Conservation (phyloP, 2,329 filamentous ascomycete genomes). For the Shiraia bambusicola region DNA sequence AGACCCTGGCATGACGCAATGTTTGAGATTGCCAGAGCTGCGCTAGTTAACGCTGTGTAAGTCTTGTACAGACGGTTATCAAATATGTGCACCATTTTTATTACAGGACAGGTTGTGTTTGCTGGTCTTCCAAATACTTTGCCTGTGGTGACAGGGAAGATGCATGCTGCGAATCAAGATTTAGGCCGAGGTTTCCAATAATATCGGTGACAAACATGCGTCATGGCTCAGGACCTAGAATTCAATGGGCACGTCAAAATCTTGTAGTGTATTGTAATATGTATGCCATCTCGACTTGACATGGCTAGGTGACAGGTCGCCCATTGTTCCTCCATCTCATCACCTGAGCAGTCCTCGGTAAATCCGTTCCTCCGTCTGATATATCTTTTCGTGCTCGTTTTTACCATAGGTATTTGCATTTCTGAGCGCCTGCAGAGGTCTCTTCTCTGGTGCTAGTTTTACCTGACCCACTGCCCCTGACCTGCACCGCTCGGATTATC, state of each 20-base stretch:
- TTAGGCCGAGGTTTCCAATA: slow-evolving; percentile 1
- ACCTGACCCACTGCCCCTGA: not conserved
- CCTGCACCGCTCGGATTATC: not conserved
- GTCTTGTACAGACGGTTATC: slow-evolving; percentile 4
- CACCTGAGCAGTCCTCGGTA: not conserved
- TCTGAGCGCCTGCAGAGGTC: not conserved
- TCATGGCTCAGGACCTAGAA: slow-evolving; percentile 15
- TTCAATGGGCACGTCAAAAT: slow-evolving; percentile 5
- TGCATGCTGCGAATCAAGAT: not conserved
- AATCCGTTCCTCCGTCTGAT: no score
- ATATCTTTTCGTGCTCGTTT: no score
- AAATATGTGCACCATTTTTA: not conserved
- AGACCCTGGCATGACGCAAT: slow-evolving; percentile 24
- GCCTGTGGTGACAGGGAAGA: not conserved
- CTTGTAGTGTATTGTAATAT: no score
- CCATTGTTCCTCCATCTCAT: no score
- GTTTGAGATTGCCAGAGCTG: slow-evolving; percentile 11
- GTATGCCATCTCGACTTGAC: no score
- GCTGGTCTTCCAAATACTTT: not conserved
- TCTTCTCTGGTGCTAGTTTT: not conserved
- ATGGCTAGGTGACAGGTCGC: not conserved
- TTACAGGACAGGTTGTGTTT: not conserved
- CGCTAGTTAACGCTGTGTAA: no score
- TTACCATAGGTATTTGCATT: slow-evolving; percentile 3
- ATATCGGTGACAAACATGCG: slow-evolving; percentile 14